Evolutionary conservation across 495 filamentous ascomycete genomes (phyloP).

Genomic region (Lophiotrema nucula): DNA sequence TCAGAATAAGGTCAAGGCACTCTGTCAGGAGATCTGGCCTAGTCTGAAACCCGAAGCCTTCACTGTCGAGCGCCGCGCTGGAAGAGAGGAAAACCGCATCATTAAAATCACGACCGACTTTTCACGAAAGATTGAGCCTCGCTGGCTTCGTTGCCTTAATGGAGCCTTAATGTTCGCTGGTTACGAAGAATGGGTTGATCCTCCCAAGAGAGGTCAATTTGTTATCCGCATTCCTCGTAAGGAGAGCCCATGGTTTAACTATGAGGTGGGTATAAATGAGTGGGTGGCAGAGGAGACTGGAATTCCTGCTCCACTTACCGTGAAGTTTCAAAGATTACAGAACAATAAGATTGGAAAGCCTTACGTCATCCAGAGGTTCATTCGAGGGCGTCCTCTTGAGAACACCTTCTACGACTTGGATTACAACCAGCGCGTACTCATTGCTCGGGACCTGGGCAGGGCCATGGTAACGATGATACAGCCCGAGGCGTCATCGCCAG

Average conservation of each 20-base stretch:
- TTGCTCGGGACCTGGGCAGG: neutral
- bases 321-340: neutral
- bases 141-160: neutral
- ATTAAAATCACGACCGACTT: slow-evolving; percentile 20
- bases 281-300: neutral
- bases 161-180: too few species aligned
- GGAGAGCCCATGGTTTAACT: neutral
- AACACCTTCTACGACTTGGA: neutral
- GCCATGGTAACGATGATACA: neutral
- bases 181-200: too few species aligned
- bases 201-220: neutral
- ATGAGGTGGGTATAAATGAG: too few species aligned
- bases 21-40: neutral
- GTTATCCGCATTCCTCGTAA: neutral
- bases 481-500: neutral
- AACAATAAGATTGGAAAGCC: slow-evolving; percentile 4
- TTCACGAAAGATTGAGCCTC: neutral
- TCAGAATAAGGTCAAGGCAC: neutral
- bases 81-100: neutral
- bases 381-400: too few species aligned
- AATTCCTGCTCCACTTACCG: neutral
- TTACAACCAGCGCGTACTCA: neutral
- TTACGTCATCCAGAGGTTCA: too few species aligned
- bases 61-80: neutral
- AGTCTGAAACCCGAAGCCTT: slow-evolving; percentile 41